Base-by-base conservation (phyloP, 129 eudicot genomes). In the Lactuca sativa region DNA sequence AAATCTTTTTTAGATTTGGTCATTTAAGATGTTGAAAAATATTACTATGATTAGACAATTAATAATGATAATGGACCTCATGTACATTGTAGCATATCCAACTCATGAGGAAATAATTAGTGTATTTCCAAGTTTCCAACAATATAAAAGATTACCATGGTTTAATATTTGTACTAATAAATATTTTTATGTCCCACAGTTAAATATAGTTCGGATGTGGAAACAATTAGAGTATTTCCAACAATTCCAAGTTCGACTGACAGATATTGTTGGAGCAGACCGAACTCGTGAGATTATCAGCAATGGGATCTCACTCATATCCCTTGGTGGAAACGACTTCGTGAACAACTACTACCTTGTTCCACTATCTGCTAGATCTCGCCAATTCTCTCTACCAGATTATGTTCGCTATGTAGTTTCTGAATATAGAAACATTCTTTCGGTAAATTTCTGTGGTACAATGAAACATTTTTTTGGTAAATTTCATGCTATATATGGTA, bases 311-410 rank as follows among this genome's bases (percentile, higher is more conserved):
- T 33, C 62, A 2, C 82, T 78, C 40, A 72, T 78, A 58, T 72
- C 82, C 0, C 78, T 78, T 2, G 82, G 82, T 59, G 82, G 82
- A 63, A 78, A 78, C 16, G 82, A 78, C 70, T 78, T 78, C 54
- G 82, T 78, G 16, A 78, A 78, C 62, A 78, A 78, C 59, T 78
- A 78, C 59, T 78, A 72, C 66, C 49, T 78, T 58, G 53, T 72
- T 49, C 82, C 82, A n/a, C 73, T 57, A 58, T 78, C 82, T 4
- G 57, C 78, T 8, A 67, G 82, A 67, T 78, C 82, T 0, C 82
- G 82, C 21, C 59, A 78, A 55, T 78, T 9, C 57, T 31, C 82
- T 41, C 17, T 78, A 5, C 82, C 82, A 11, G 70, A 78, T 64
- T 78, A 72, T 13, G 78, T 78, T 33, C 78, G 32, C 17, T 78